These are phyloP conservation scores for Fusarium sp. DNA, from an alignment of 2,329 filamentous ascomycete genomes.

Conservation along the genomic window DNA sequence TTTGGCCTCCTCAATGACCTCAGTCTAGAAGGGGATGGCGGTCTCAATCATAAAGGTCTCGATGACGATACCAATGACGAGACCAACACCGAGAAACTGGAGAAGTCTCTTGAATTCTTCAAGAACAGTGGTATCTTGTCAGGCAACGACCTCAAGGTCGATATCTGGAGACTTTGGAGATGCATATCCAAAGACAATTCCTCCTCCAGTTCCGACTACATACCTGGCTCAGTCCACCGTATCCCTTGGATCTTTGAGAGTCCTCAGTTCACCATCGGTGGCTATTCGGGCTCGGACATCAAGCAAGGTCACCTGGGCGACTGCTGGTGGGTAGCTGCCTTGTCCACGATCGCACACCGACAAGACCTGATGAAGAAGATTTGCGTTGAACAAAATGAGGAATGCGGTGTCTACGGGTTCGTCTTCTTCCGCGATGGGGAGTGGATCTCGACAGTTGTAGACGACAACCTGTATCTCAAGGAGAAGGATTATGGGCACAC, in stretches of 20 bases:
- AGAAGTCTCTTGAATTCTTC: slow-evolving; percentile 25
- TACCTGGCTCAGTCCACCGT: slow-evolving; percentile 53
- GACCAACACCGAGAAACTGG: slow-evolving; percentile 13
- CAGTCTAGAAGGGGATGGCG: slow-evolving; percentile 20
- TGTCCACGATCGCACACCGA: slow-evolving; percentile 73
- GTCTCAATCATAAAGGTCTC: slow-evolving; percentile 10
- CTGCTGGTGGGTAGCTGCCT: slow-evolving; percentile 76
- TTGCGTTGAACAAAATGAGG: slow-evolving; percentile 72
- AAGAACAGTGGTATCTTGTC: slow-evolving; percentile 23
- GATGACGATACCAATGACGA: not conserved
- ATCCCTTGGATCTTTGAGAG: slow-evolving; percentile 55
- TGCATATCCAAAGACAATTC: slow-evolving; percentile 16
- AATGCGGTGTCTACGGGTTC: slow-evolving; percentile 74
- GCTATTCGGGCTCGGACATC: slow-evolving; percentile 53
- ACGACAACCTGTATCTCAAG: slow-evolving; percentile 64
- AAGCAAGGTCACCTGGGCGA: slow-evolving; percentile 64
- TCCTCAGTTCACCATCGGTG: slow-evolving; percentile 52
- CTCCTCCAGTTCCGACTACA: slow-evolving; percentile 1
- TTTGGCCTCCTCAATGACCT: slow-evolving; percentile 43
- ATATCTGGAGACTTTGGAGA: slow-evolving; percentile 22
- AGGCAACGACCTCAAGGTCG: slow-evolving; percentile 26
- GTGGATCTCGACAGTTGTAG: slow-evolving; percentile 74
- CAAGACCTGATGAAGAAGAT: slow-evolving; percentile 69
- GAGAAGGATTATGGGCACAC: slow-evolving; percentile 53
- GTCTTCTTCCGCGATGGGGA: slow-evolving; percentile 75